Evolutionary conservation across 2,329 filamentous ascomycete species (phyloP).

Genomic region (Ophiosphaerella narmari): DNA sequence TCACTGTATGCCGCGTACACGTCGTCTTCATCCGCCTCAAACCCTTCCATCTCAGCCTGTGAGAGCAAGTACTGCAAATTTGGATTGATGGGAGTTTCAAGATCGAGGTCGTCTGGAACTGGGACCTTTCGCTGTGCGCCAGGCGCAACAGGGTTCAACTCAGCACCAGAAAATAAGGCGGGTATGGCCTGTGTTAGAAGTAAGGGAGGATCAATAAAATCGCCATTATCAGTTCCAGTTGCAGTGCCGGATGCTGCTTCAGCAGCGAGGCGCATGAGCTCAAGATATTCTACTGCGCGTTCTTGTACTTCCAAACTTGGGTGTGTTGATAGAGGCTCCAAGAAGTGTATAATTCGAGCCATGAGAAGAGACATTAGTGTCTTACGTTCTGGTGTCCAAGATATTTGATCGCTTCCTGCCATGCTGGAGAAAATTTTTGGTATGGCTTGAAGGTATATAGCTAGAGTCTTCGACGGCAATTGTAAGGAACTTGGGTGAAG

Average conservation of each 20-base stretch:
- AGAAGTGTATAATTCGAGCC: slow-evolving; percentile 77
- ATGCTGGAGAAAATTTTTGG: slow-evolving; percentile 83
- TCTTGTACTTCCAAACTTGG: slow-evolving; percentile 94
- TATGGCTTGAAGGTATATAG: slow-evolving; percentile 79
- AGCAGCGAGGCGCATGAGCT: slow-evolving; percentile 82
- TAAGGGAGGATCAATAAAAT: slow-evolving; percentile 76
- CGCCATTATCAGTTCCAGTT: slow-evolving; percentile 60
- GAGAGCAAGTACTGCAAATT: slow-evolving; percentile 70
- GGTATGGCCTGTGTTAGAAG: slow-evolving; percentile 91
- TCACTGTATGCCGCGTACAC: slow-evolving; percentile 54
- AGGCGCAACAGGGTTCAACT: slow-evolving; percentile 86
- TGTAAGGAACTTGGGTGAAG: slow-evolving; percentile 67
- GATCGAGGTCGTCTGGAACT: slow-evolving; percentile 72
- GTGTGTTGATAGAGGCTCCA: slow-evolving; percentile 79
- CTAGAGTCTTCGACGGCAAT: slow-evolving; percentile 69
- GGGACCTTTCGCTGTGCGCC: slow-evolving; percentile 87
- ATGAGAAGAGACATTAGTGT: slow-evolving; percentile 77
- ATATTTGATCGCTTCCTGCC: slow-evolving; percentile 64
- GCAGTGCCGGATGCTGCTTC: slow-evolving; percentile 77
- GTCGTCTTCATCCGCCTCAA: slow-evolving; percentile 50
- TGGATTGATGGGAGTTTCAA: slow-evolving; percentile 81
- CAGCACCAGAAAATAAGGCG: slow-evolving; percentile 80
- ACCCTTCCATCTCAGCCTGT: slow-evolving; percentile 52
- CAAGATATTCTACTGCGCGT: slow-evolving; percentile 87
- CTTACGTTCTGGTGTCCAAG: slow-evolving; percentile 76